phyloP scores from a whole-genome alignment of 2,329 filamentous ascomycete species.

The Ceratocystis albifundus region DNA sequence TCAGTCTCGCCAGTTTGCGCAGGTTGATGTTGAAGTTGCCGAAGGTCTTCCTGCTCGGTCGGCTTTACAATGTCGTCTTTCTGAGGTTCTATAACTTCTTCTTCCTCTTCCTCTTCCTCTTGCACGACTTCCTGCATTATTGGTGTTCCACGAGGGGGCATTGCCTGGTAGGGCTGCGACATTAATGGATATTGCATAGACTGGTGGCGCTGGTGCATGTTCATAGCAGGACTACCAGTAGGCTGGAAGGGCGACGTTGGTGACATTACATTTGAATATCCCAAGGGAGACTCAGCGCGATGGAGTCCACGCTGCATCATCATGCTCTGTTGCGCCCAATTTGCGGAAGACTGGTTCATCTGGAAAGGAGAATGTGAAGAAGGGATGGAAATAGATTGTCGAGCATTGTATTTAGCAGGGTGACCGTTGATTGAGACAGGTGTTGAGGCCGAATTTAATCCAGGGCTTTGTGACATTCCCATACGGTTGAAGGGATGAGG shows the following conservation, averaged over 20 bases:
- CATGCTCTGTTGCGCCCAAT: slow-evolving; percentile 48
- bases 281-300: slow-evolving; percentile 54
- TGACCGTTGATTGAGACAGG: slow-evolving; percentile 57
- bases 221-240: slow-evolving; percentile 34
- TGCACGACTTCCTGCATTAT: slow-evolving; percentile 52
- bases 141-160: slow-evolving; percentile 45
- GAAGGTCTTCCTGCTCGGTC: slow-evolving; percentile 40
- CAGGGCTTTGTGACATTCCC: slow-evolving; percentile 52
- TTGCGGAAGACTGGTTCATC: slow-evolving; percentile 51
- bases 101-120: slow-evolving; percentile 60
- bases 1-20: slow-evolving; percentile 62
- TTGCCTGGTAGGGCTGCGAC: slow-evolving; percentile 40
- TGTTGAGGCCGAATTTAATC: slow-evolving; percentile 54
- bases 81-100: slow-evolving; percentile 19
- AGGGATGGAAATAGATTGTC: slow-evolving; percentile 60
- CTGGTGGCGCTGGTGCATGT: slow-evolving; percentile 46
- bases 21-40: slow-evolving; percentile 40
- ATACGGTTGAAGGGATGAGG: slow-evolving; percentile 47
- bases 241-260: slow-evolving; percentile 48
- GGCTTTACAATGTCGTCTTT: neutral
- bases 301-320: slow-evolving; percentile 43
- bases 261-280: slow-evolving; percentile 46
- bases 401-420: slow-evolving; percentile 50
- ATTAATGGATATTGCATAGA: slow-evolving; percentile 48
- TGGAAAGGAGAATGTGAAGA: slow-evolving; percentile 55